A percentile compares a stretch with the other conserved stretches of the same genome.
phyloP scores from a whole-genome alignment of 1,139 yeast species.

The Yamadazyma membranifaciens region DNA sequence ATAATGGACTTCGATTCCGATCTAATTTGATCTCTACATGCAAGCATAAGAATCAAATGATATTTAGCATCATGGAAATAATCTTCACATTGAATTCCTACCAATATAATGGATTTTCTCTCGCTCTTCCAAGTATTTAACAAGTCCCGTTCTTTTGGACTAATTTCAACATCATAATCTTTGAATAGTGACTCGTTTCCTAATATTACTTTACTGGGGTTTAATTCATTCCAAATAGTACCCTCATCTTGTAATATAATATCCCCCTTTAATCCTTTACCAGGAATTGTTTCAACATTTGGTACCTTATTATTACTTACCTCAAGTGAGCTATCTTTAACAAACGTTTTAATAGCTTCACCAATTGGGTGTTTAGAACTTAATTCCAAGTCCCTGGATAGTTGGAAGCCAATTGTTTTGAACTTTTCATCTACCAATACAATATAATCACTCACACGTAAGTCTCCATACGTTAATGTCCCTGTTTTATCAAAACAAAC shows the following conservation, averaged over 20 bases:
- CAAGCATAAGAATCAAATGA: constrained; percentile 48
- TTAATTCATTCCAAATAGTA: constrained; percentile 26
- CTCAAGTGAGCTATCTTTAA: constrained; percentile 17
- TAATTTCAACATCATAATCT: constrained; percentile 38
- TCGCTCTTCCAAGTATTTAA: constrained; percentile 57
- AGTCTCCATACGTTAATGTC: constrained; percentile 67
- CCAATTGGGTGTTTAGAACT: constrained; percentile 75
- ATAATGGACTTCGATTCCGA: constrained; percentile 60
- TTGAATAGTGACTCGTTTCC: constrained; percentile 62
- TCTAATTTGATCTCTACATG: constrained; percentile 65
- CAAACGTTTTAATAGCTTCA: constrained; percentile 49
- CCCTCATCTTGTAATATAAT: constrained; percentile 23
- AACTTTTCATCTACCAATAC: constrained; percentile 13
- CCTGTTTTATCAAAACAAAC: constrained; percentile 83
- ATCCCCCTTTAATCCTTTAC: constrained; percentile 55
- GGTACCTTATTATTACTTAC: constrained; percentile 42
- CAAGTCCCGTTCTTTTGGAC: constrained; percentile 21
- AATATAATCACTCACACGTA: constrained; percentile 52
- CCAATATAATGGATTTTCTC: constrained; percentile 62
- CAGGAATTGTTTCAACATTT: constrained; percentile 51
- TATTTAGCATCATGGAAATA: constrained; percentile 28
- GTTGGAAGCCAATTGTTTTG: constrained; percentile 35
- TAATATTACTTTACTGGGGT: constrained; percentile 45
- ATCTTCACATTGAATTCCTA: constrained; percentile 40
- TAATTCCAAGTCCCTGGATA: constrained; percentile 58